These are phyloP conservation scores for Quercus parvula DNA, from an alignment of 306 rosid genomes.

Conservation along the genomic window DNA sequence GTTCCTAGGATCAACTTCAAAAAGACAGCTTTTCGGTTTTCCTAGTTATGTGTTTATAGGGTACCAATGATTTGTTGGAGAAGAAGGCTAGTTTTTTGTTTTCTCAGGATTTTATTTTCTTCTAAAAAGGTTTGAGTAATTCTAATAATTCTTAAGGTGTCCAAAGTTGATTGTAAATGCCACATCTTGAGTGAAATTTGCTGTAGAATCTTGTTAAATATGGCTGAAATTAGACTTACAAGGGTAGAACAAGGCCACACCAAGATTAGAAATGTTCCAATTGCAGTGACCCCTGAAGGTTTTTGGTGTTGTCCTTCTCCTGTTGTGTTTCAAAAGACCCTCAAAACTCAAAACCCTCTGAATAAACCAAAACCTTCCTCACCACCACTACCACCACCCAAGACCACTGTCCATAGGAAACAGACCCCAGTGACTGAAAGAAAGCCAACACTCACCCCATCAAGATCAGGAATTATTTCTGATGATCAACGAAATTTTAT, in stretches of 20 bases:
- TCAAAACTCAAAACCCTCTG: constrained; percentile 64
- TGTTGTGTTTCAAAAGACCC: constrained; percentile 81
- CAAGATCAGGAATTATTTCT: constrained; percentile 45
- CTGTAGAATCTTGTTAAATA: constrained; percentile 33
- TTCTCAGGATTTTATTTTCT: constrained; percentile 9
- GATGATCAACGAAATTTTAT: constrained; percentile 51
- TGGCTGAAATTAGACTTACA: constrained; percentile 68
- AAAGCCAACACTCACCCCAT: constrained; percentile 43
- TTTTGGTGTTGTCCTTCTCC: constrained; percentile 97
- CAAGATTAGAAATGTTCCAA: constrained; percentile 82
- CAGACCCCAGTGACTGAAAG: constrained; percentile 40
- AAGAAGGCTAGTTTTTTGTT: constrained; percentile 17
- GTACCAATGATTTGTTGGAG: constrained; percentile 14
- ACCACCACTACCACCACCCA: constrained; percentile 35
- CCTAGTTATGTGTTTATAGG: constrained; percentile 16
- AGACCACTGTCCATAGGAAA: constrained; percentile 49
- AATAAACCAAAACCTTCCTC: constrained; percentile 76
- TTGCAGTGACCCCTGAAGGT: constrained; percentile 93
- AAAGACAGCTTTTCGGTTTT: constrained; percentile 19
- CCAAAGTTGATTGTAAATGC: constrained; percentile 29
- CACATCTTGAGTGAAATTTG: constrained; percentile 24
- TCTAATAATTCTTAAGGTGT: not conserved
- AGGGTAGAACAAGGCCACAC: constrained; percentile 70
- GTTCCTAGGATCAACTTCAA: constrained; percentile 33
- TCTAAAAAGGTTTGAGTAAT: not conserved